phyloP scores from a whole-genome alignment of 2,329 filamentous ascomycete species.

The Pleoardoris graminearum region DNA sequence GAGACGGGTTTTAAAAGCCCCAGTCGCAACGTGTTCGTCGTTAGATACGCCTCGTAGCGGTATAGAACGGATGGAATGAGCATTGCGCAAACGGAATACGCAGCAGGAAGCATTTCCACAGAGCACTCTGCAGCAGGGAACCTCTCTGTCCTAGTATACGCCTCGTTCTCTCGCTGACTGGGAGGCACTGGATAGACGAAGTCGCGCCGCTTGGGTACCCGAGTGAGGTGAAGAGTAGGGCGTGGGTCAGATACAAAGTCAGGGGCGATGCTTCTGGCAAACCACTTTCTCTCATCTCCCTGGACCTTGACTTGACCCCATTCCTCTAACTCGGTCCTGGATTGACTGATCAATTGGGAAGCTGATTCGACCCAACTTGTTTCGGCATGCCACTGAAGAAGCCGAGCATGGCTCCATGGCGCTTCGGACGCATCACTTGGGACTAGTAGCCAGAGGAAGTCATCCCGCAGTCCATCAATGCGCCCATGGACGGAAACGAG shows the following conservation, averaged over 20 bases:
- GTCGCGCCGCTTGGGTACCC: constrained; percentile 61
- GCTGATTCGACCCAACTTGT: constrained; percentile 19
- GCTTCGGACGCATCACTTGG: constrained; percentile 22
- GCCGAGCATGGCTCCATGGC: constrained; percentile 9
- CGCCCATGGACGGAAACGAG: constrained; percentile 27
- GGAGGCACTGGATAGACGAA: constrained; percentile 56
- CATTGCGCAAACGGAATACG: constrained; percentile 56
- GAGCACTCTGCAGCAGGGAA: constrained; percentile 55
- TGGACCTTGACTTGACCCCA: constrained; percentile 31
- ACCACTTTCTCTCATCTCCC: constrained; percentile 30
- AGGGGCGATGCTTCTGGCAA: constrained; percentile 14
- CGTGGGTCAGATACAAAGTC: neutral
- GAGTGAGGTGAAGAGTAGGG: constrained; percentile 20
- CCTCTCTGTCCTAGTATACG: constrained; percentile 52
- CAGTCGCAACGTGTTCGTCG: constrained; percentile 63
- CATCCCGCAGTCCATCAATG: constrained; percentile 27
- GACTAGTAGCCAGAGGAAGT: constrained; percentile 38
- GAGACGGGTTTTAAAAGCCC: constrained; percentile 58
- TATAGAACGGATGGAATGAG: constrained; percentile 75
- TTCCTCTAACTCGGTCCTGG: constrained; percentile 4
- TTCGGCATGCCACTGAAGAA: constrained; percentile 22
- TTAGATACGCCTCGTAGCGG: constrained; percentile 66
- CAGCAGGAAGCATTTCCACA: constrained; percentile 51
- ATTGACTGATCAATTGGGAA: constrained; percentile 15
- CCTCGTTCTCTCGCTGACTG: constrained; percentile 16